These are phyloP conservation scores for Candida namnaoensis DNA, from an alignment of 805 yeast genomes.

Conservation along the genomic window DNA sequence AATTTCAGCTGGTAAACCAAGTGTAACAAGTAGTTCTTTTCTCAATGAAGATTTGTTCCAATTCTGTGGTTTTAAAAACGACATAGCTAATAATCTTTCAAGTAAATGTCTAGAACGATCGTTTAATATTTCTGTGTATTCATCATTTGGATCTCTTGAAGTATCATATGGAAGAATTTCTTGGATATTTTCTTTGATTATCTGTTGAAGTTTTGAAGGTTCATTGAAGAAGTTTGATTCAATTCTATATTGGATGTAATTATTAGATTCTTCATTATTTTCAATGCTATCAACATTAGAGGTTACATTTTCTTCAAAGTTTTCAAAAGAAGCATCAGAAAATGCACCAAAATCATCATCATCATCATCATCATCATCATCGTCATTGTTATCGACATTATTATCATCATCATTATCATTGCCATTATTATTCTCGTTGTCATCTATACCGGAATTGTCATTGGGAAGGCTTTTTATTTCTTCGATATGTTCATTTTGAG, in stretches of 20 bases:
- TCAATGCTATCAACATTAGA: not conserved
- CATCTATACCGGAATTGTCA: too few species aligned
- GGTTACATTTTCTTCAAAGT: slow-evolving; percentile 12
- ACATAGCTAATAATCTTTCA: slow-evolving; percentile 36
- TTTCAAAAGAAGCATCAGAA: slow-evolving; percentile 26
- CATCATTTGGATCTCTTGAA: slow-evolving; percentile 1
- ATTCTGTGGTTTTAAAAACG: slow-evolving; percentile 47
- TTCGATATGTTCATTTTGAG: too few species aligned
- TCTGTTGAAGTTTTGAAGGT: not conserved
- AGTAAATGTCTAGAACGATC: slow-evolving; percentile 32
- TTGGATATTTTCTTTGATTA: slow-evolving; percentile 6
- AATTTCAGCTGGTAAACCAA: slow-evolving; percentile 68
- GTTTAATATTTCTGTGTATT: slow-evolving; percentile 11
- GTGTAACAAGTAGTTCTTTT: slow-evolving; percentile 48
- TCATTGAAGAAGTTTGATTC: too few species aligned
- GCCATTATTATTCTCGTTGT: too few species aligned
- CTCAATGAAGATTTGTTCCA: slow-evolving; percentile 67
- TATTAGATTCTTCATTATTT: slow-evolving; percentile 6
- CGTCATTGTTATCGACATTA: not conserved
- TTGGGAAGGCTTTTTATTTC: too few species aligned
- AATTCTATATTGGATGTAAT: too few species aligned
- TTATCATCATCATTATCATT: not conserved
- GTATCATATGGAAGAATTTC: slow-evolving; percentile 1
- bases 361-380: slow-evolving; percentile 4
- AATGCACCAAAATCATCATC: slow-evolving; percentile 24